Evolutionary conservation across 2,329 filamentous ascomycete genomes (phyloP), one percentile per base, ranked within the genome.

Genomic region (Cryphonectria parasitica): DNA sequence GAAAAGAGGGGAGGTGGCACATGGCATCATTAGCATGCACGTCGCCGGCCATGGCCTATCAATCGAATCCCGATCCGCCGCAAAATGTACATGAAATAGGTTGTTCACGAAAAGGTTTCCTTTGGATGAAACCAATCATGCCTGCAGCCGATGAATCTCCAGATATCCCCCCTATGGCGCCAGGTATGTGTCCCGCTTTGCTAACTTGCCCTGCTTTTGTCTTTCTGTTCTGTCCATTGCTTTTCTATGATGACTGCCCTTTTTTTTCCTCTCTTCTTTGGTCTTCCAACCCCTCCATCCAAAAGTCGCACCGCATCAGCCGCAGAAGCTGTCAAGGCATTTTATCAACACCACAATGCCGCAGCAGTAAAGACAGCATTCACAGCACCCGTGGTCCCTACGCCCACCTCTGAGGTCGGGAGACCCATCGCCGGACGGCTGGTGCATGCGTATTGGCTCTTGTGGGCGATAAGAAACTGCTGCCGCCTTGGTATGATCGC

Each of bases 361-460:
- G 58, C 66, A 68, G 66, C 66, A 68, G 58, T 68, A 68, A 31
- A 68, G 22, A 54, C 66, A 68, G 28, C 66, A 68, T 34, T 68
- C 66, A 17, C 66, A 34, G 22, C 41, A 62, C 4, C 66, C 31
- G 43, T 11, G 41, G 10, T 22, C 28, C 2, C 41, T 11, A 11
- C 66, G 66, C 8, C 66, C 66, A 41, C 66, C 66, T 36, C 66
- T 61, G 28, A 68, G 43, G 25, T 68, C 56, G 25, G 56, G 7
- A 13, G 41, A n/a, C n/a, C 10, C 66, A n/a, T 67, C 52, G 5
- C 17, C 19, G 39, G n/a, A 11, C 25, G 34, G 34, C 36, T 19
- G 54, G 19, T 61, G 36, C 41, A 68, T 68, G 8, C 34, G 19
- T 60, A 67, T 61, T 34, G 65, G 65, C 52, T 67, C 52, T 60